phyloP scores from a whole-genome alignment of 163 green algal genomes.

The Chlorella variabilis region DNA sequence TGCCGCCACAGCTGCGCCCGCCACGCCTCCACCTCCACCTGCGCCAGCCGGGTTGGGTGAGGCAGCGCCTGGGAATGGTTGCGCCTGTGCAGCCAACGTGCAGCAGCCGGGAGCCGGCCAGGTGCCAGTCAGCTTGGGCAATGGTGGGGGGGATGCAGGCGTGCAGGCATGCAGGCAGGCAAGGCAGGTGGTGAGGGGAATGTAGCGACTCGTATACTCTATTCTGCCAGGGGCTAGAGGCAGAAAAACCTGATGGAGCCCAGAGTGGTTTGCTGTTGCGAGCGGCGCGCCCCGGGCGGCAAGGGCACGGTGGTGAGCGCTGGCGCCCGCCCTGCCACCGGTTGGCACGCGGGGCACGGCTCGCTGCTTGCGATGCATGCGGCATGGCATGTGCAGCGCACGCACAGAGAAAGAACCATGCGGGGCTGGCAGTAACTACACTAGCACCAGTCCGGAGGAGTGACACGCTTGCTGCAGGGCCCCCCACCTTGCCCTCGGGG shows the following conservation, averaged over 20 bases:
- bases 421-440: background rate
- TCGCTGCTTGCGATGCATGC: constrained; percentile 1
- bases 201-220: constrained; percentile 45
- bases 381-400: constrained; percentile 1
- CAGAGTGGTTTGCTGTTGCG: constrained; percentile 14
- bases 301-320: background rate
- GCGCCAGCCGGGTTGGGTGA: background rate
- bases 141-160: no score
- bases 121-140: no score
- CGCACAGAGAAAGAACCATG: background rate
- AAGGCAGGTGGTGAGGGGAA: background rate
- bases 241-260: constrained; percentile 56
- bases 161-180: background rate
- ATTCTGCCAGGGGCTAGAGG: constrained; percentile 42
- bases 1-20: constrained; percentile 41
- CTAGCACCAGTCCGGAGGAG: background rate
- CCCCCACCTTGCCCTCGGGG: constrained; percentile 32
- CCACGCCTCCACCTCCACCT: constrained; percentile 53
- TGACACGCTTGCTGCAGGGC: no score
- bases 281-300: constrained; percentile 17
- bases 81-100: no score
- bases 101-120: no score
- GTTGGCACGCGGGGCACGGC: constrained; percentile 21
- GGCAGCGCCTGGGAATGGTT: no score
- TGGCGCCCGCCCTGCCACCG: constrained; percentile 6